Base-by-base conservation (phyloP, 768 basidiomycete species). In the Mrakia frigida region DNA sequence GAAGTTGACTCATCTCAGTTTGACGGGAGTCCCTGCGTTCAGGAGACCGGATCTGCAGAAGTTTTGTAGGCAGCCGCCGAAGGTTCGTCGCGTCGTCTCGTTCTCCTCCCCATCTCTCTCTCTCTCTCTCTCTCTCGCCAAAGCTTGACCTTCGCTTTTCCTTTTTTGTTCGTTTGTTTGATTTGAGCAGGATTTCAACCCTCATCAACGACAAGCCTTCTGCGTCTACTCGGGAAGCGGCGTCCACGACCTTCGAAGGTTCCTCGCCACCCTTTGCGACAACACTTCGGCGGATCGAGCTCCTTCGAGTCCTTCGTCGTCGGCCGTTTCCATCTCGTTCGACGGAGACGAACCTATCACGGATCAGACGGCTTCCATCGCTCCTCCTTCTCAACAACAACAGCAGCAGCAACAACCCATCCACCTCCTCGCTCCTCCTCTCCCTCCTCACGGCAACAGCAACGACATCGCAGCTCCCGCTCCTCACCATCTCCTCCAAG, bases 21-120 rank as follows among this genome's bases (percentile, higher is more conserved):
- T 99, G 78, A 98, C 97, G n/a, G 97, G 95, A n/a, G 91, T 99
- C 43, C 90, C 90, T 13, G 89, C 93, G 9, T 98, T 99, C 85
- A 88, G 90, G 70, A 88, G 91, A 80, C 86, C 87, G 41, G 93
- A 94, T 79, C 83, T 97, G 74, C 94, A 98, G 82, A 87, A 88
- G 79, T 98, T 93, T 82, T 97, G 97, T 83, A 88, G 96, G 53
- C 87, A 89, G 53, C 91, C 94, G 31, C 97, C 97, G 21, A 86
- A 88, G 81, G 94, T 96, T 80, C 78, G 89, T 87, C 39, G 43
- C n/a, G 28, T 23, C 35, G 28, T 46, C 5, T 21, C 13, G 11
- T 21, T 50, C 46, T 50, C 46, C 18, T 41, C 11, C 39, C 39
- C 39, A 11, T 41, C 39, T 11, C 11, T 11, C 39, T 41, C 56